Base-by-base conservation (phyloP, 202 grass and related monocot species). In the Hordeum pubiflorum region DNA sequence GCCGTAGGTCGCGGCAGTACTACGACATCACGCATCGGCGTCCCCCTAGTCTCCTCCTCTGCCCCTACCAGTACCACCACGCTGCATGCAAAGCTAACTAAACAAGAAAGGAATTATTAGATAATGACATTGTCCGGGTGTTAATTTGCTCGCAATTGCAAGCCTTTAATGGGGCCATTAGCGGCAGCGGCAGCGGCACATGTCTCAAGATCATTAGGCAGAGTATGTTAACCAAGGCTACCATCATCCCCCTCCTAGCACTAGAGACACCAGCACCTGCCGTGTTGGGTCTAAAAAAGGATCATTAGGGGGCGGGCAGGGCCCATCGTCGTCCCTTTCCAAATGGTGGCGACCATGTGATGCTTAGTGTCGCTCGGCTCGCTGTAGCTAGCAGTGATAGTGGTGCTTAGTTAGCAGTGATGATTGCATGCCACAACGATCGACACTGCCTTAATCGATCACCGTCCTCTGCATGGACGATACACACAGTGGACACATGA, bases 191-290 rank as follows among this genome's bases (percentile, higher is more conserved):
- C 87, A 89, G 83, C 74, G 83, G 79, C 87, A 86, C 83, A 89
- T 89, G 87, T 89, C 83, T 89, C 83, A 83, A 89, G 83, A 89
- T 83, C 79, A 86, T 24, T 89, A 83, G 75, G 54, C 74, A 75
- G 60, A 17, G 26, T 83, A 89, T 86, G 69, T 83, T 89, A 86
- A 89, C 6, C 77, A 37, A 48, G 52, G 48, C 77, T 63, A 79
- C 40, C 39, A 11, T 72, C 69, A 50, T 15, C 46, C 46, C 50
- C 74, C 37, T 74, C 62, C 24, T 37, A 76, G 38, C 79, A 76
- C 83, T 89, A 79, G 83, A 86, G 75, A 86, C 83, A 79, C 61
- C 69, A 69, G 75, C 79, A 86, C 83, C 83, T 89, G 83, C 79
- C 24, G 73, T 60, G 66, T 73, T 75, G 85, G 75, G 79, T 57